Conservation (phyloP, 2,329 filamentous ascomycete species). For the Scorias spongiosa region DNA sequence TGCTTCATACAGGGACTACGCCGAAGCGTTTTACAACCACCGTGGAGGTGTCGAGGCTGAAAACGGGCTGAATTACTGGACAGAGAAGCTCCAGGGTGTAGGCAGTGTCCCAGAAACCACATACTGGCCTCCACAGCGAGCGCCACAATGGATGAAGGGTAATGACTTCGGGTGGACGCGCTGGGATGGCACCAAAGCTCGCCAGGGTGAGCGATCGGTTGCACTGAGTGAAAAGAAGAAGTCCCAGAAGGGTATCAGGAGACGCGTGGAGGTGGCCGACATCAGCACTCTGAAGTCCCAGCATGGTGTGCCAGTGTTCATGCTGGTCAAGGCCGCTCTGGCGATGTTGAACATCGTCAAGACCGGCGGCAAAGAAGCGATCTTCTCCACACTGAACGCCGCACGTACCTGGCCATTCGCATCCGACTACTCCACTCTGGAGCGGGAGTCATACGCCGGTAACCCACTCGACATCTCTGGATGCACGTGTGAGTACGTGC, state of each 20-base stretch:
- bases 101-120: slow-evolving; percentile 11
- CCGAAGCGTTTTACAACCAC: slow-evolving; percentile 17
- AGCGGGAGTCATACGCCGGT: slow-evolving; percentile 14
- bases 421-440: slow-evolving; percentile 14
- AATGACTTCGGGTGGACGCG: slow-evolving; percentile 15
- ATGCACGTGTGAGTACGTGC: slow-evolving; percentile 20
- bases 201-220: slow-evolving; percentile 11
- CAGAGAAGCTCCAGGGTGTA: slow-evolving; percentile 15
- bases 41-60: slow-evolving; percentile 15
- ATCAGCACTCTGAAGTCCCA: slow-evolving; percentile 16
- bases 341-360: slow-evolving; percentile 16
- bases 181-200: slow-evolving; percentile 13
- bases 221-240: slow-evolving; percentile 10
- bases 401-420: slow-evolving; percentile 20
- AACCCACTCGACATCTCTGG: slow-evolving; percentile 21
- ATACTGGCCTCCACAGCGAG: slow-evolving; percentile 16
- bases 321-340: slow-evolving; percentile 20
- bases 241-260: slow-evolving; percentile 15
- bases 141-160: slow-evolving; percentile 20
- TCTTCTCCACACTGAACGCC: slow-evolving; percentile 20
- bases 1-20: slow-evolving; percentile 17
- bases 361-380: slow-evolving; percentile 17
- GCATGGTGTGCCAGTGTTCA: slow-evolving; percentile 18
- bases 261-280: slow-evolving; percentile 14
- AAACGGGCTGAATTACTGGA: slow-evolving; percentile 16